phyloP scores from a whole-genome alignment of 2,329 filamentous ascomycete species.

The Fusarium sp. region DNA sequence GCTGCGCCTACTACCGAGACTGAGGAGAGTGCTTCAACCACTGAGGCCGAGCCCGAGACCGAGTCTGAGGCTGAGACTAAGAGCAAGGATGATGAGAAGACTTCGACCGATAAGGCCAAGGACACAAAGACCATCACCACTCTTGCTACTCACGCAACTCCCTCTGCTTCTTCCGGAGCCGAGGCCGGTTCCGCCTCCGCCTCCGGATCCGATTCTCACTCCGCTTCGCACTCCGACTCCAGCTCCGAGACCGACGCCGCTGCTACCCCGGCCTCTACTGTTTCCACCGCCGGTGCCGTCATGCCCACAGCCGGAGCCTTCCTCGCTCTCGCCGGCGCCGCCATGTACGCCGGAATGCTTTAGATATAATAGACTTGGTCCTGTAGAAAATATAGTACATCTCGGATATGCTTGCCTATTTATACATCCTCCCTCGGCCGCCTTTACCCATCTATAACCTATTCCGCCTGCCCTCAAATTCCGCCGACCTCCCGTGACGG shows the following conservation, averaged over 20 bases:
- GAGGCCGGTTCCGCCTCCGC: slow-evolving; percentile 28
- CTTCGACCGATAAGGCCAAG: slow-evolving; percentile 8
- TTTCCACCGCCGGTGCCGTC: slow-evolving; percentile 37
- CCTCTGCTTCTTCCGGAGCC: slow-evolving; percentile 12
- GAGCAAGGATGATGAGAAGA: slow-evolving; percentile 1
- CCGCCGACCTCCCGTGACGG: slow-evolving; percentile 31
- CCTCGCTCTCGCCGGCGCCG: slow-evolving; percentile 45
- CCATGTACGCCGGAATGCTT: slow-evolving; percentile 42
- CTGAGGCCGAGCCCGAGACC: slow-evolving; percentile 9
- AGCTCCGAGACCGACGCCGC: slow-evolving; percentile 27
- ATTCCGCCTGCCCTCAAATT: slow-evolving; percentile 14
- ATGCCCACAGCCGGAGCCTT: slow-evolving; percentile 41
- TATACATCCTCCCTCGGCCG: slow-evolving; percentile 17
- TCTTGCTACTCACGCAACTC: slow-evolving; percentile 14
- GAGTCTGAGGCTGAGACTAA: neutral
- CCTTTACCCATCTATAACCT: slow-evolving; percentile 27
- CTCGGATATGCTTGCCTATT: slow-evolving; percentile 1
- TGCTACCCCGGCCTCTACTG: slow-evolving; percentile 25
- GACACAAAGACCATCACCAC: slow-evolving; percentile 23
- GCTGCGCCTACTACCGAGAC: slow-evolving; percentile 27
- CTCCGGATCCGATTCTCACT: slow-evolving; percentile 8
- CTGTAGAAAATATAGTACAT: neutral
- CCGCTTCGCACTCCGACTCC: slow-evolving; percentile 16
- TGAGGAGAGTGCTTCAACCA: neutral
- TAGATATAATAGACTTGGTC: slow-evolving; percentile 12